These are phyloP conservation scores for Escallonia herrerae DNA, from an alignment of 129 eudicot genomes.

Conservation along the genomic window DNA sequence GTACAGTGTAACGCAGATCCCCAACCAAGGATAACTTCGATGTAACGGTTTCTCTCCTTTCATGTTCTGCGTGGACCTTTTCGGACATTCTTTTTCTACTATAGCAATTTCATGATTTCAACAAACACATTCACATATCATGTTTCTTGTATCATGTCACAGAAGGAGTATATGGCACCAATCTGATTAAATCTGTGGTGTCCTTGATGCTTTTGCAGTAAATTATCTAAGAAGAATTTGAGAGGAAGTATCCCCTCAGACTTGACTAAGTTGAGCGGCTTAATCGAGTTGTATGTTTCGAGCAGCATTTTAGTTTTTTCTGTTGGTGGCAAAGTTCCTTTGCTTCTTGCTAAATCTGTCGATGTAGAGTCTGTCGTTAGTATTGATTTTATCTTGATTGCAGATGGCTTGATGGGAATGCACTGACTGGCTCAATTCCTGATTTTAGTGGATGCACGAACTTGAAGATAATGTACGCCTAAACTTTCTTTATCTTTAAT, in stretches of 20 bases:
- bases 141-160: background rate
- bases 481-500: background rate
- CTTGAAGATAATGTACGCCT: slow-evolving; percentile 61
- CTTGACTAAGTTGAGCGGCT: slow-evolving; percentile 57
- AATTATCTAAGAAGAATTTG: slow-evolving; percentile 68
- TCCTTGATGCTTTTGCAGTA: slow-evolving; percentile 35
- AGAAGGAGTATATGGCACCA: background rate
- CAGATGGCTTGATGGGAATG: slow-evolving; percentile 95
- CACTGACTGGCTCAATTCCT: slow-evolving; percentile 73
- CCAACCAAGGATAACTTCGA: slow-evolving; percentile 57
- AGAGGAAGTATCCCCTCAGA: slow-evolving; percentile 73
- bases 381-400: slow-evolving; percentile 5
- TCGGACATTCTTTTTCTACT: background rate
- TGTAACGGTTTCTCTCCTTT: slow-evolving; percentile 31
- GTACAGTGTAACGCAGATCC: slow-evolving; percentile 72
- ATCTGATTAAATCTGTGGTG: slow-evolving; percentile 1
- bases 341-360: slow-evolving; percentile 4
- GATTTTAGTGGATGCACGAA: slow-evolving; percentile 79
- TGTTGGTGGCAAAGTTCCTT: background rate
- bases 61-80: background rate
- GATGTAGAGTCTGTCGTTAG: slow-evolving; percentile 2
- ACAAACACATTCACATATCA: background rate
- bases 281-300: slow-evolving; percentile 73
- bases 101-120: too few relatives aligned
- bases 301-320: slow-evolving; percentile 6